Evolutionary conservation across 331 rosid species (phyloP), one percentile per base, ranked within the genome.

Genomic region (Cydonia oblonga): DNA sequence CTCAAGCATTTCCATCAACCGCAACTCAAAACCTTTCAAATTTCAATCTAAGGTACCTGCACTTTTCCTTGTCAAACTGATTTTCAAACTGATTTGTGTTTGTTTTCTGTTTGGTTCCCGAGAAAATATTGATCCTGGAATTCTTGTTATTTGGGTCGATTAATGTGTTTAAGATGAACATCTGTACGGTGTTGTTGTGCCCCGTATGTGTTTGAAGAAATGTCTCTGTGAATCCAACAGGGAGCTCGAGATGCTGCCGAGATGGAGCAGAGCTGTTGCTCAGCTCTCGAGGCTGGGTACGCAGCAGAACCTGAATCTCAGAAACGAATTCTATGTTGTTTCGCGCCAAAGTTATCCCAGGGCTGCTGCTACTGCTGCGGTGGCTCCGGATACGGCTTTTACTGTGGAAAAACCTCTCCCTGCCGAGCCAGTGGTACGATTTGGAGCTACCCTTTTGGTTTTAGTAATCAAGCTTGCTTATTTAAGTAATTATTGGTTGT

Each of bases 291-390:
- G 80, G 62, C 10, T 86, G 23, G 90, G 87, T 49, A 65, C 77
- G 44, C 88, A 71, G 67, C 79, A 51, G 58, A 60, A 70, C 65
- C 60, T 75, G 13, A 84, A 74, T 15, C 76, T 51, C 5, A 57
- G 75, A 16, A 72, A 80, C 16, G 76, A 69, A 13, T 57, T 84
- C 62, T 72, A 26, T 63, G 82, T 24, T 11, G 53, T 69, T 62
- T 69, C 69, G 30, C 80, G 81, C 74, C 91, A 59, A n/a, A 81
- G 79, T 69, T 89, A 85, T 70, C 84, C 87, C 29, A 88, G 77
- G 69, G 90, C 85, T 66, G 85, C 91, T 38, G 78, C 91, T 66
- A 86, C 91, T 38, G 78, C 91, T 13, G 82, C 90, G 11, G 83
- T 77, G 30, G 63, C 80, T 18, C 90, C 96, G 22, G 63, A 53